Conservation (phyloP, 139 green algal genomes). For the Mesostigma viride region DNA sequence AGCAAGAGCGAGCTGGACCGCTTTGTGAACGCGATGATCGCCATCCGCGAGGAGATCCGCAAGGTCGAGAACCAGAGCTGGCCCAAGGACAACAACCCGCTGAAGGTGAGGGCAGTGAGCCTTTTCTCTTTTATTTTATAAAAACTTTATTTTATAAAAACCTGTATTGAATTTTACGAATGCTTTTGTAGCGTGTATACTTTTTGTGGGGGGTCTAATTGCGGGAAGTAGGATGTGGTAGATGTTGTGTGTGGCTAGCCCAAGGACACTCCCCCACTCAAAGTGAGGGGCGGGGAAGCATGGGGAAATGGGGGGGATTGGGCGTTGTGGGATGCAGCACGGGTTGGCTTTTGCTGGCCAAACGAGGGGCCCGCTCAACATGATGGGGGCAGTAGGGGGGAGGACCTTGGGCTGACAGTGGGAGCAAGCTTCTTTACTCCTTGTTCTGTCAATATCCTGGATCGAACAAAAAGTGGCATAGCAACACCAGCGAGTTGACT, state of each 20-base stretch:
- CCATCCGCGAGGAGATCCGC: constrained; percentile 80
- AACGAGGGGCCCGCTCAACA: too few relatives aligned
- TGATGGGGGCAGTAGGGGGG: too few relatives aligned
- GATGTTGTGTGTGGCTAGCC: not conserved
- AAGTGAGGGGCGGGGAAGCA: too few relatives aligned
- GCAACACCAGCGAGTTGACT: not conserved
- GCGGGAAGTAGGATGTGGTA: not conserved
- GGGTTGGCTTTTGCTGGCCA: too few relatives aligned
- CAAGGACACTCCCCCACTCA: not conserved
- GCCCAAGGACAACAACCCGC: constrained; percentile 69
- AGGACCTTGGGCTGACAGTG: too few relatives aligned
- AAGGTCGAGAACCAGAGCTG: constrained; percentile 67
- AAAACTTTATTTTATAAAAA: not conserved
- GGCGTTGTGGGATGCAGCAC: too few relatives aligned
- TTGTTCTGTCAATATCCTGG: too few relatives aligned
- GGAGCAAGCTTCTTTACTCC: too few relatives aligned
- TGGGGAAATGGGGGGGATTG: too few relatives aligned
- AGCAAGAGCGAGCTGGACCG: constrained; percentile 82
- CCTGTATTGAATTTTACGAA: not conserved
- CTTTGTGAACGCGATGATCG: constrained; percentile 91
- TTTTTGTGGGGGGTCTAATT: not conserved
- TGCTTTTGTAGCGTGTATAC: not conserved
- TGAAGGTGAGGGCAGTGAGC: constrained; percentile 44
- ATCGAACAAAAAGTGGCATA: not conserved
- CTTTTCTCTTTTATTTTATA: not conserved